These are phyloP conservation scores for Alternaria brassicae DNA, from an alignment of 2,329 filamentous ascomycete species.

Conservation along the genomic window DNA sequence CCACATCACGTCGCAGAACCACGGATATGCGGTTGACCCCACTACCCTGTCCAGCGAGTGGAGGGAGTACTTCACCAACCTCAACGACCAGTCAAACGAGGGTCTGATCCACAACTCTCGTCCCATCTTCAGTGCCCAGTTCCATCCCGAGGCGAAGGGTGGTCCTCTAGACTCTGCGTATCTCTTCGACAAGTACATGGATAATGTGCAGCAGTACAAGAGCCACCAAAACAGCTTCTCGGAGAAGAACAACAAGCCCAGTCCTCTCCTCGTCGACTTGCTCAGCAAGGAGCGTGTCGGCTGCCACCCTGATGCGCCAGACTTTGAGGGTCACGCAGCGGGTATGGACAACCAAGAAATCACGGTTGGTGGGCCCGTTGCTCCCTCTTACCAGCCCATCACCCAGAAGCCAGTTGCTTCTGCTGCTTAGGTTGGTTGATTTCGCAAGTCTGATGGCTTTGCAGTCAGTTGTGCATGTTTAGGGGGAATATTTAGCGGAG, in stretches of 20 bases:
- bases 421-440: slow-evolving; percentile 28
- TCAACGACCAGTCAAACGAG: slow-evolving; percentile 98
- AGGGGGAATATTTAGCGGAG: slow-evolving; percentile 1
- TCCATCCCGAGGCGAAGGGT: slow-evolving; percentile 98
- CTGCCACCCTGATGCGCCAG: slow-evolving; percentile 61
- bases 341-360: slow-evolving; percentile 40
- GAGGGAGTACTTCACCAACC: slow-evolving; percentile 98
- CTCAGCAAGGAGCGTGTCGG: slow-evolving; percentile 94
- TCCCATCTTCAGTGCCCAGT: slow-evolving; percentile 97
- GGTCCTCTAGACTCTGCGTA: slow-evolving; percentile 95
- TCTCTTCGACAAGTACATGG: slow-evolving; percentile 94
- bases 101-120: slow-evolving; percentile 95
- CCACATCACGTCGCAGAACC: slow-evolving; percentile 98
- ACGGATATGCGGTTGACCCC: slow-evolving; percentile 93
- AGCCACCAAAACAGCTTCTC: slow-evolving; percentile 74
- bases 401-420: slow-evolving; percentile 40
- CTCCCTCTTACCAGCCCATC: slow-evolving; percentile 44
- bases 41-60: slow-evolving; percentile 82
- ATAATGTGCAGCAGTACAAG: slow-evolving; percentile 91
- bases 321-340: slow-evolving; percentile 42
- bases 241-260: slow-evolving; percentile 84
- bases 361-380: slow-evolving; percentile 37
- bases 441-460: neutral
- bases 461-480: slow-evolving; percentile 1
- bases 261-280: slow-evolving; percentile 86